These are phyloP conservation scores for Fomitopsis pinicola DNA, from an alignment of 1,284 basidiomycete genomes.

Conservation along the genomic window DNA sequence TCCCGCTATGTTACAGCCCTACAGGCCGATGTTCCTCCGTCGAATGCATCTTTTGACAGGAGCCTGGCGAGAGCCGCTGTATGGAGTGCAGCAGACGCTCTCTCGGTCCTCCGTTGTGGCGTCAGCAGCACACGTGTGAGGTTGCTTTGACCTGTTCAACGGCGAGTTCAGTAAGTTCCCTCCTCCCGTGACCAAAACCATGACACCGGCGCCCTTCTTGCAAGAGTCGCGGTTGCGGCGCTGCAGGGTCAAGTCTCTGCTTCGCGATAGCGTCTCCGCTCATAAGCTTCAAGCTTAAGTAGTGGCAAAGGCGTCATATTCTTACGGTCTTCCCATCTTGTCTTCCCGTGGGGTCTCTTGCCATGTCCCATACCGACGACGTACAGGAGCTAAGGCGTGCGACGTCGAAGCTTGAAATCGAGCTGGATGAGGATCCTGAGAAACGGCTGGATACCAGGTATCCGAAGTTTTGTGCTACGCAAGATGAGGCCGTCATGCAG, in stretches of 20 bases:
- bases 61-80: neutral
- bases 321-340: neutral
- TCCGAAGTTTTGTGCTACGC: neutral
- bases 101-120: neutral
- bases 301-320: neutral
- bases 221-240: neutral
- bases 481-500: constrained; percentile 9
- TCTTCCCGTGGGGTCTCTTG: neutral
- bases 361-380: neutral
- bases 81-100: neutral
- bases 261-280: neutral
- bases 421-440: neutral
- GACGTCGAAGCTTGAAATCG: neutral
- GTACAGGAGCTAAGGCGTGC: neutral
- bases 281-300: neutral
- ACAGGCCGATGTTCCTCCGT: neutral
- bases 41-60: neutral
- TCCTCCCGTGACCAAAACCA: neutral
- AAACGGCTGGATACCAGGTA: neutral
- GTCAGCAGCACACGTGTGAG: neutral
- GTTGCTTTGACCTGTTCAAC: neutral
- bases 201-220: neutral
- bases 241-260: neutral
- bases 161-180: neutral
- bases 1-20: neutral